These are phyloP conservation scores for Rhodosporidiobolus odoratus DNA, from an alignment of 768 basidiomycete genomes.

Conservation along the genomic window DNA sequence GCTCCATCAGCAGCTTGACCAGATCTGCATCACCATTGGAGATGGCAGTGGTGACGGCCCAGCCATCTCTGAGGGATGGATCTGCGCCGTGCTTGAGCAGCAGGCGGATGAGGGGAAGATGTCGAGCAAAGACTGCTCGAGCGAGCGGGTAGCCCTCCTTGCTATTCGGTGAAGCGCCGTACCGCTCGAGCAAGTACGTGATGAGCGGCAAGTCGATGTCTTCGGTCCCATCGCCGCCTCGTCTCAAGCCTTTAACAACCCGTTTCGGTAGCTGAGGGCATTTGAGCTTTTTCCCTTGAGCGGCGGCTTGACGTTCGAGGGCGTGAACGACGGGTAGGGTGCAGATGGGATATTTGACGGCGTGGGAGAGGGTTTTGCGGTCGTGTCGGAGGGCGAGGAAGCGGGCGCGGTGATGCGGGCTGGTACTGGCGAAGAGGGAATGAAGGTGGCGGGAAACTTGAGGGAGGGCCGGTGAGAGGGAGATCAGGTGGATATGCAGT, in stretches of 20 bases:
- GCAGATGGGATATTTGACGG: conserved; percentile 39
- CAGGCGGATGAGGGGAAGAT: conserved; percentile 62
- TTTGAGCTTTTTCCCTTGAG: conserved; percentile 5
- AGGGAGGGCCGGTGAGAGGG: conserved; percentile 63
- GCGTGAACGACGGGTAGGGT: conserved; percentile 47
- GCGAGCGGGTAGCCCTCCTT: conserved; percentile 76
- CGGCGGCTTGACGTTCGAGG: conserved; percentile 50
- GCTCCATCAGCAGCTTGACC: conserved; percentile 71
- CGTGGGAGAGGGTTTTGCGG: conserved; percentile 43
- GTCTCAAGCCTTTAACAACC: conserved; percentile 57
- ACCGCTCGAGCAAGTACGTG: conserved; percentile 45
- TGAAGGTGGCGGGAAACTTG: conserved; percentile 56
- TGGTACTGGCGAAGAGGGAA: conserved; percentile 56
- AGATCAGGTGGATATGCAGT: conserved; percentile 68
- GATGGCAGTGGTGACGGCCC: conserved; percentile 74
- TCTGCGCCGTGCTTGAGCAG: conserved; percentile 69
- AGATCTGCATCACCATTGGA: conserved; percentile 57
- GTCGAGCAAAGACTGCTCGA: conserved; percentile 65
- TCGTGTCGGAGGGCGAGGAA: conserved; percentile 56
- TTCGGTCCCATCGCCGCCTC: neutral
- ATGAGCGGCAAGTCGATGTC: conserved; percentile 41
- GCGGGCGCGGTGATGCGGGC: conserved; percentile 59
- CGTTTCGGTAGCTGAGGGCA: conserved; percentile 57
- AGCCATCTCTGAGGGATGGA: conserved; percentile 57
- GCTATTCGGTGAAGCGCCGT: conserved; percentile 57